Base-by-base conservation (phyloP, 2,329 filamentous ascomycete genomes). In the Fusarium sublunatum region DNA sequence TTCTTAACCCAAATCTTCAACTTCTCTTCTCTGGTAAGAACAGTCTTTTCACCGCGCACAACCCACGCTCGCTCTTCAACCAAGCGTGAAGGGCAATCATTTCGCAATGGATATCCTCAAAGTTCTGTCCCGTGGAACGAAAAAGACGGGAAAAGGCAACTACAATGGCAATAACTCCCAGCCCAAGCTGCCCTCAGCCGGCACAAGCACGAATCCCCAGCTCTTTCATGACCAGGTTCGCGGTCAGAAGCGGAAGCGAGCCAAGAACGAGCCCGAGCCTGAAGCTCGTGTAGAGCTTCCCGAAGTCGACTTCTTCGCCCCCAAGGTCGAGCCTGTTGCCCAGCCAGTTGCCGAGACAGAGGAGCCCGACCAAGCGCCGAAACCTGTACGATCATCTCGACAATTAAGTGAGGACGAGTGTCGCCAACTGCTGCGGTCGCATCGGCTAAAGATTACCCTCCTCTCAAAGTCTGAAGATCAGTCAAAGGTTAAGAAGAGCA, bases 381-480 rank as follows among this genome's bases (percentile, higher is more conserved):
- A 74, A 19, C 74, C 77, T 11, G 54, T 43, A 6, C 60, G 64
- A 4, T 40, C 62, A 9, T 69, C 73, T 13, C 72, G 72, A 48
- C 73, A 77, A 48, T 67, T 92, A 67, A 85, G 87, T 68, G 84
- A 90, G 69, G 88, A 90, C 53, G 87, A 93, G 73, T 89, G 91
- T 68, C 88, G 89, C 68, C 86, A 88, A 58, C 81, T 94, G 10
- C 78, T 97, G 60, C 88, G 88, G 60, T 89, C 88, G 53, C 92
- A 97, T 76, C 91, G 93, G 64, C 82, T 97, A 65, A 97, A 97
- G 75, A 85, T 96, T 35, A 91, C 91, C 0, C 80, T 96, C 44
- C 79, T 97, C n/a, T 86, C 85, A 24, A 82, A 82, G 38, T 77
- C 74, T 28, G 74, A 77, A 24, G 75, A 78, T 7, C 75, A 74